Evolutionary conservation across 1,284 basidiomycete genomes (phyloP).

Genomic region (Cryptococcus depauperatus): DNA sequence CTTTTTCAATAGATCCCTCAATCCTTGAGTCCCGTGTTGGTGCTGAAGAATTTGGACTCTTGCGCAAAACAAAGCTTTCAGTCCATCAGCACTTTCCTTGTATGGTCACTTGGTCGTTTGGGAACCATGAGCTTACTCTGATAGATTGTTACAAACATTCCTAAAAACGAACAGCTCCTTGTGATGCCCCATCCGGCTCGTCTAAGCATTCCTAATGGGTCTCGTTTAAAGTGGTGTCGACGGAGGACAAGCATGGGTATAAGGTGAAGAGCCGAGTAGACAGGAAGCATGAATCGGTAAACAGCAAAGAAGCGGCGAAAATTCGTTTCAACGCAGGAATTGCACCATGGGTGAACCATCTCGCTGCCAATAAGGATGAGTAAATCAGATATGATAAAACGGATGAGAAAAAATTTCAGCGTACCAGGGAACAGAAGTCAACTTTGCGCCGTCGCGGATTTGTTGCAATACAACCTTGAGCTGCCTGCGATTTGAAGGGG

Average conservation of each 20-base stretch:
- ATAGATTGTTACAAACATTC: constrained; percentile 74
- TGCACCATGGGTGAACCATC: constrained; percentile 71
- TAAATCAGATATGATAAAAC: background rate
- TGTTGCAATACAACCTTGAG: too few relatives aligned
- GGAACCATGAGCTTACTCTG: constrained; percentile 72
- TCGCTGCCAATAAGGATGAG: constrained; percentile 35
- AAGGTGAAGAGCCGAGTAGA: constrained; percentile 83
- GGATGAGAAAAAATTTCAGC: background rate
- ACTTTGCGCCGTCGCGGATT: too few relatives aligned
- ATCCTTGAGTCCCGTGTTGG: constrained; percentile 47
- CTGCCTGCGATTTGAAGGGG: too few relatives aligned
- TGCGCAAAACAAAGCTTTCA: constrained; percentile 55
- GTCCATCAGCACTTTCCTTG: background rate
- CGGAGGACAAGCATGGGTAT: constrained; percentile 78
- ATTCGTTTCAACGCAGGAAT: constrained; percentile 61
- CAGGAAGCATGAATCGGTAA: constrained; percentile 65
- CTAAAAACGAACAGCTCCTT: constrained; percentile 82
- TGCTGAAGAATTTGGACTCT: constrained; percentile 48
- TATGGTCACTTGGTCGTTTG: too few relatives aligned
- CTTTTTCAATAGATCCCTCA: constrained; percentile 56
- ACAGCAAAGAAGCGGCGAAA: constrained; percentile 71
- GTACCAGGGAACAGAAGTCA: too few relatives aligned
- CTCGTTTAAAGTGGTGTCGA: constrained; percentile 43
- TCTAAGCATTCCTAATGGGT: constrained; percentile 58
- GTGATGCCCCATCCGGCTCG: constrained; percentile 64